phyloP scores from a whole-genome alignment of 2,329 filamentous ascomycete species.

The Apiospora malaysiana region DNA sequence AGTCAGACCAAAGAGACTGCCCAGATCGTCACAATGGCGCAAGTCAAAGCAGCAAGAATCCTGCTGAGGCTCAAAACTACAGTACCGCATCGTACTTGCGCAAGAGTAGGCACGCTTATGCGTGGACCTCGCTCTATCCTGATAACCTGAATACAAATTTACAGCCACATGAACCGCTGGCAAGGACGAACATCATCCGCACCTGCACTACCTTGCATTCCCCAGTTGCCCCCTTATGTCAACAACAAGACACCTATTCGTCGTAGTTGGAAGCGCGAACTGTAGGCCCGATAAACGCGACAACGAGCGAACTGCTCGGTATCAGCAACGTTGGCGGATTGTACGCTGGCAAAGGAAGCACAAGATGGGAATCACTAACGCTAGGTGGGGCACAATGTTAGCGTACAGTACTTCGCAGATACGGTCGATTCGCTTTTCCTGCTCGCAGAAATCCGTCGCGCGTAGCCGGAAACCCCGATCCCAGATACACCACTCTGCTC shows the following conservation, averaged over 20 bases:
- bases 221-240: background rate
- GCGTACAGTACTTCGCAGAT: background rate
- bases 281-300: too few relatives aligned
- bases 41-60: background rate
- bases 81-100: background rate
- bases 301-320: background rate
- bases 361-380: background rate
- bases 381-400: background rate
- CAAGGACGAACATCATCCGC: background rate
- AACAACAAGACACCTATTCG: too few relatives aligned
- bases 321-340: background rate
- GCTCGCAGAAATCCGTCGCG: background rate
- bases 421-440: background rate
- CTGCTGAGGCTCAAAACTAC: background rate
- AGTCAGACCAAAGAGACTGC: background rate
- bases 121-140: background rate
- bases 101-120: background rate
- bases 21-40: background rate
- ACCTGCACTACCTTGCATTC: background rate
- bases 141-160: too few relatives aligned
- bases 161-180: too few relatives aligned
- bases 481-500: background rate
- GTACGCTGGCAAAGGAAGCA: background rate
- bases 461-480: constrained; percentile 3
- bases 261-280: too few relatives aligned